A percentile compares a stretch with the other conserved stretches of the same genome.
phyloP scores from a whole-genome alignment of 345 rosid species.

The Aquilaria yunnanensis region DNA sequence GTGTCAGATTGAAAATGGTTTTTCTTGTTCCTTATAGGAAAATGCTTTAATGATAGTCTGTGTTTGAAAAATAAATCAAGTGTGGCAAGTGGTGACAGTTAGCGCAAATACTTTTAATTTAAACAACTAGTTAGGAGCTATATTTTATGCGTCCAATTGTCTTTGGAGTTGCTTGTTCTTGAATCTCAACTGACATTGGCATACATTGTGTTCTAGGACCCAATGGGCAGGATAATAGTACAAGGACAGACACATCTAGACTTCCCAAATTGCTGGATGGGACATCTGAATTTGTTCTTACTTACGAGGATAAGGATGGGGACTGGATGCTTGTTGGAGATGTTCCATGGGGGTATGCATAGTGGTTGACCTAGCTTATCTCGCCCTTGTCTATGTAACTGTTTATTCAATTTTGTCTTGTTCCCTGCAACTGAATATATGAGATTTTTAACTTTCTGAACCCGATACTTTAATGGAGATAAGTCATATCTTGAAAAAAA shows the following conservation, averaged over 20 bases:
- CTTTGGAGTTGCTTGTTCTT: too few relatives aligned
- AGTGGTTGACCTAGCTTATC: background rate
- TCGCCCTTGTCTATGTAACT: too few relatives aligned
- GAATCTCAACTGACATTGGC: constrained; percentile 4
- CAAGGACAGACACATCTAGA: constrained; percentile 21
- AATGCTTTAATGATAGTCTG: too few relatives aligned
- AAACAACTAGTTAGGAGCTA: background rate
- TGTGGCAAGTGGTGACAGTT: too few relatives aligned
- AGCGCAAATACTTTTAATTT: background rate
- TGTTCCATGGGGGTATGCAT: constrained; percentile 88
- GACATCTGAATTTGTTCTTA: constrained; percentile 68
- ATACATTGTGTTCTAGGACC: constrained; percentile 23
- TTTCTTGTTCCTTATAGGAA: too few relatives aligned
- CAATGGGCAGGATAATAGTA: constrained; percentile 27
- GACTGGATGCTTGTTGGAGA: constrained; percentile 99
- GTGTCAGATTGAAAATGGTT: too few relatives aligned
- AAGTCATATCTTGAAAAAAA: too few relatives aligned
- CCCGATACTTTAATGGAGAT: too few relatives aligned
- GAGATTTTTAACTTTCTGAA: background rate
- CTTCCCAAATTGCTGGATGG: constrained; percentile 53
- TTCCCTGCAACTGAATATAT: background rate
- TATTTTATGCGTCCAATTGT: background rate
- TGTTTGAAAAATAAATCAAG: too few relatives aligned
- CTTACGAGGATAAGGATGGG: constrained; percentile 94
- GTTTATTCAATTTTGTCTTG: background rate